These are phyloP conservation scores for Colletotrichum cuscutae DNA, from an alignment of 2,329 filamentous ascomycete genomes.

Conservation along the genomic window DNA sequence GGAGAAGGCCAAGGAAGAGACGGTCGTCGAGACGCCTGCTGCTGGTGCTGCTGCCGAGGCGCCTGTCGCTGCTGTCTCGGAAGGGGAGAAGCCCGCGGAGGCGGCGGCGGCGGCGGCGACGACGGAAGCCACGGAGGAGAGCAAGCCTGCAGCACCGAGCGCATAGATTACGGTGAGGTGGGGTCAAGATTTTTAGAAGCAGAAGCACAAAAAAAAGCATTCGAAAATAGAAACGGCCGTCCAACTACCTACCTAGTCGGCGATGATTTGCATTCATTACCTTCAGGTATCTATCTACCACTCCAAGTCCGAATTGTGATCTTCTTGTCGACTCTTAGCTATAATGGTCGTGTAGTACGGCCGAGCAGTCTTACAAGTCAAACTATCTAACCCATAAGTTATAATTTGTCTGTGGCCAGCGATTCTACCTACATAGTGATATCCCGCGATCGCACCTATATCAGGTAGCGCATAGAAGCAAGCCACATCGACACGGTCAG, in stretches of 20 bases:
- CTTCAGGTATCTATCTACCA: background rate
- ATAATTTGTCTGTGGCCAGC: background rate
- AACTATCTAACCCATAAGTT: background rate
- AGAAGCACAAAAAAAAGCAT: slow-evolving; percentile 1
- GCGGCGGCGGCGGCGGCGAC: background rate
- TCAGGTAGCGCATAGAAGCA: background rate
- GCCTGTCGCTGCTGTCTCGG: slow-evolving; percentile 3
- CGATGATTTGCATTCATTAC: background rate
- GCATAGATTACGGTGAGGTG: slow-evolving; percentile 4
- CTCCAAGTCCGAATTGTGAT: background rate
- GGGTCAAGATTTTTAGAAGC: slow-evolving; percentile 8
- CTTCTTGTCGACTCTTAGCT: background rate
- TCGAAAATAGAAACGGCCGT: background rate
- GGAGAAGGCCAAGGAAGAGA: slow-evolving; percentile 16
- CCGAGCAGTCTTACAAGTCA: background rate
- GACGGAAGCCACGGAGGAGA: slow-evolving; percentile 24
- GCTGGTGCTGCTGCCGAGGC: slow-evolving; percentile 17
- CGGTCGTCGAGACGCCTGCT: slow-evolving; percentile 22
- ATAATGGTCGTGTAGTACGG: background rate
- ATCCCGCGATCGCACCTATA: background rate
- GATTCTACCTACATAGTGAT: too few species aligned
- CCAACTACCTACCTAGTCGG: too few species aligned
- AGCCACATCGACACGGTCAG: background rate
- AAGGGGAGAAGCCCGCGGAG: slow-evolving; percentile 22
- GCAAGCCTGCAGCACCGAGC: slow-evolving; percentile 27